Conservation (phyloP, 2,329 filamentous ascomycete species). For the Coniochaeta prunicola region DNA sequence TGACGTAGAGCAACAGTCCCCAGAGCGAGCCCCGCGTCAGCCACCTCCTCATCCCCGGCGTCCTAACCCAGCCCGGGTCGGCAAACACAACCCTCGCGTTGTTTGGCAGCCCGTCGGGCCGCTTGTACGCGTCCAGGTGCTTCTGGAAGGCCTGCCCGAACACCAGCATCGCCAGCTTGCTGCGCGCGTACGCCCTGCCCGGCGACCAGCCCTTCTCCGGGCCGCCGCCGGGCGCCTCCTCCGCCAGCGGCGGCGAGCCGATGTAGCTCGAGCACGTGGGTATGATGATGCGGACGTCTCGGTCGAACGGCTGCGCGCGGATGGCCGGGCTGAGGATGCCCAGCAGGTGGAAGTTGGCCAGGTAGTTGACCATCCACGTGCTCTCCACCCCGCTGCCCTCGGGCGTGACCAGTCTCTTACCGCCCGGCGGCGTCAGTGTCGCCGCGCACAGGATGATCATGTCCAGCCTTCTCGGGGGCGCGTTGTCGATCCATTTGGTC, state of each 20-base stretch:
- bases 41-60: constrained; percentile 82
- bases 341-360: constrained; percentile 91
- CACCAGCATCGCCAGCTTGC: constrained; percentile 74
- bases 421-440: constrained; percentile 63
- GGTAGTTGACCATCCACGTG: constrained; percentile 91
- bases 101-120: constrained; percentile 75
- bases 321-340: constrained; percentile 87
- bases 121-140: constrained; percentile 75
- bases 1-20: constrained; percentile 70
- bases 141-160: constrained; percentile 91
- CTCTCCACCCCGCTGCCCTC: constrained; percentile 68
- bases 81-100: constrained; percentile 80
- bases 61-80: constrained; percentile 79
- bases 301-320: constrained; percentile 83
- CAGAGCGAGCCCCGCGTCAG: constrained; percentile 76
- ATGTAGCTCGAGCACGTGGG: constrained; percentile 87
- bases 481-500: constrained; percentile 96
- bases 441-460: constrained; percentile 86
- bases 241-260: constrained; percentile 59
- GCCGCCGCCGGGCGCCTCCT: constrained; percentile 41
- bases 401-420: constrained; percentile 51
- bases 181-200: constrained; percentile 52
- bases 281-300: constrained; percentile 84
- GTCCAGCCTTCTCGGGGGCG: constrained; percentile 80
- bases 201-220: constrained; percentile 50